Percentiles rank a stretch among this genome's conserved stretches.
Evolutionary conservation across 805 yeast genomes (phyloP).

Genomic region (Candida chauliodis): DNA sequence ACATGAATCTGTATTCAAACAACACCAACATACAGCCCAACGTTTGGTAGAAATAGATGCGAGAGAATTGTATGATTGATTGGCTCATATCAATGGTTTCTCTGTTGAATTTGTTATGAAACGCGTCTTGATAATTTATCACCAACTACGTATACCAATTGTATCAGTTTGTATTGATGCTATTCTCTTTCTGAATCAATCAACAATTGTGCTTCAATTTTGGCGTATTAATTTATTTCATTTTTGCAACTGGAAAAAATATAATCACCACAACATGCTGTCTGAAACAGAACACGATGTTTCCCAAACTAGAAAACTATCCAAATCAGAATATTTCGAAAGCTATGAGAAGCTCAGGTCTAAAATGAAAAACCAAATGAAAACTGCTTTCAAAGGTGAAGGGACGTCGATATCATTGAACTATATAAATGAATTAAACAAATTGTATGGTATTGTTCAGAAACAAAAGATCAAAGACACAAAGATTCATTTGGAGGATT

Average conservation of each 20-base stretch:
- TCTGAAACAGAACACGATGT: slow-evolving; percentile 2
- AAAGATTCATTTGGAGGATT: slow-evolving; percentile 46
- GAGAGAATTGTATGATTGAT: too few relatives aligned
- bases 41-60: too few relatives aligned
- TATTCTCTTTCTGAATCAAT: too few relatives aligned
- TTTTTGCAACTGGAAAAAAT: not conserved
- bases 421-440: slow-evolving; percentile 13
- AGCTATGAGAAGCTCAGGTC: slow-evolving; percentile 27
- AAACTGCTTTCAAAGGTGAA: slow-evolving; percentile 54
- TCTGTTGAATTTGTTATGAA: too few relatives aligned
- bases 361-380: slow-evolving; percentile 33
- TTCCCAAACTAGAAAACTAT: slow-evolving; percentile 9
- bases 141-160: too few relatives aligned
- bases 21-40: too few relatives aligned
- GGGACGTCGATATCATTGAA: slow-evolving; percentile 46
- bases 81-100: too few relatives aligned
- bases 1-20: too few relatives aligned
- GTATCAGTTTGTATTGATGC: too few relatives aligned
- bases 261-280: not conserved
- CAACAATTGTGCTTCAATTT: not conserved
- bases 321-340: slow-evolving; percentile 14
- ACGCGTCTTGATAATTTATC: too few relatives aligned
- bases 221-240: not conserved
- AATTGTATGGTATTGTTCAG: slow-evolving; percentile 16
- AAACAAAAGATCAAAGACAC: slow-evolving; percentile 32